These are phyloP conservation scores for Colletotrichum liriopes DNA, from an alignment of 2,329 filamentous ascomycete genomes.

Conservation along the genomic window DNA sequence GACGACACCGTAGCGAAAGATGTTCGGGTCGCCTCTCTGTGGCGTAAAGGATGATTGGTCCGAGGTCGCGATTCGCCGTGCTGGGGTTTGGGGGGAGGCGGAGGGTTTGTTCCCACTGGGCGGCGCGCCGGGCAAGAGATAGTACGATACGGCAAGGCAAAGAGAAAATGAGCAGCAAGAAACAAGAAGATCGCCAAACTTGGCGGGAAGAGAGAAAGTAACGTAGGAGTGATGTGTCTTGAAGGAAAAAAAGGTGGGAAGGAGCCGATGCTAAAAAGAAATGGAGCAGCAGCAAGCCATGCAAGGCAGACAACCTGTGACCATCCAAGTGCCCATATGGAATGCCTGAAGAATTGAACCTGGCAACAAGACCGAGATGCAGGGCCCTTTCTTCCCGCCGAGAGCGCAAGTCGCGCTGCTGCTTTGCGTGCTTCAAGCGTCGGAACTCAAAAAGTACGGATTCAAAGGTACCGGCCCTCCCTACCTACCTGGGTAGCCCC, in stretches of 20 bases:
- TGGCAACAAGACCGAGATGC: conserved; percentile 1
- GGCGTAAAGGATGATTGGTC: conserved; percentile 37
- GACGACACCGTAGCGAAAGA: conserved; percentile 40
- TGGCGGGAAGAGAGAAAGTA: conserved; percentile 7
- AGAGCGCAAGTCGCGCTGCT: conserved; percentile 7
- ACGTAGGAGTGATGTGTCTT: conserved; percentile 28
- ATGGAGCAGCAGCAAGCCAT: conserved; percentile 15
- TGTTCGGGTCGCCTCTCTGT: conserved; percentile 10
- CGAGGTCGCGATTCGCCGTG: background rate
- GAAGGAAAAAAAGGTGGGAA: conserved; percentile 8
- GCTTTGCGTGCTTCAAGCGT: conserved; percentile 34
- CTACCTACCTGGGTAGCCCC: background rate
- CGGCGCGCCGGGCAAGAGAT: conserved; percentile 1
- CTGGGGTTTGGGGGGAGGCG: conserved; percentile 18
- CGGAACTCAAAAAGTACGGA: conserved; percentile 5
- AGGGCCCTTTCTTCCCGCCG: background rate
- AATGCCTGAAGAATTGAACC: background rate
- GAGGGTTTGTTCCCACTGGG: conserved; percentile 30
- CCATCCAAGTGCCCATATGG: background rate
- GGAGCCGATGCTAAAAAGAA: conserved; percentile 12
- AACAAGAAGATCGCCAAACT: background rate
- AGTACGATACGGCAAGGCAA: conserved; percentile 23
- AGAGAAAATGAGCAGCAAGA: background rate
- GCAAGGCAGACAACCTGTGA: background rate
- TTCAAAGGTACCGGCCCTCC: background rate